Base-by-base conservation (phyloP, 306 rosid species). In the Cucurbita pepo region DNA sequence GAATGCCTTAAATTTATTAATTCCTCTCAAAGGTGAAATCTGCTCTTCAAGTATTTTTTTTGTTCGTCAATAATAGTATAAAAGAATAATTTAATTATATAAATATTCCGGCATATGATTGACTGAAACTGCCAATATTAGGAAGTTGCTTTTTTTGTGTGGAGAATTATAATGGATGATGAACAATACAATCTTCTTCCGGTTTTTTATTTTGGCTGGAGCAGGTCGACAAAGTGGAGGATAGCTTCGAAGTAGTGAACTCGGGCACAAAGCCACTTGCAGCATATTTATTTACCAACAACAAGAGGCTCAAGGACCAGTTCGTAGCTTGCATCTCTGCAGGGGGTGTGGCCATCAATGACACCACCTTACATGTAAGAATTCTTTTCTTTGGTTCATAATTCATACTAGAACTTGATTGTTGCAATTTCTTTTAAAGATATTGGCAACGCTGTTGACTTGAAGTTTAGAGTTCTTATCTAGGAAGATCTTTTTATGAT, bases 211-310 rank as follows among this genome's bases (percentile, higher is more conserved):
- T 21, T 21, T 22, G 15, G 22, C 74, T 77, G 81, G 69, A 78
- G 77, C 90, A 94, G 99, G 95, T 95, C 9, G 91, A 89, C 50
- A 86, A 88, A 76, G 44, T 95, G 71, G 97, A 88, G 80, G 96
- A 89, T 75, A 81, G 99, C 77, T 88, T 89, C 48, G 87, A 86
- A 34, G 54, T 91, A 79, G 90, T 95, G 75, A 85, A 79, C 75
- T 88, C 99, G 6, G 91, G 88, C 75, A 1, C 99, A 77, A 95
- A 95, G 81, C 99, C 99, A 51, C 97, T 95, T 7, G 99, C 99
- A 30, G 99, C 99, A n/a, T 95, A 95, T 81, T 57, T 95, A 72
- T 95, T 95, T 75, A 86, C 99, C 73, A 84, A 57, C 85, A 85
- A 88, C 66, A 82, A 89, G 78, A 82, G 76, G 79, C 90, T 95